Evolutionary conservation across 73 alveolate genomes (phyloP).

Genomic region (Durusdinium trenchii): DNA sequence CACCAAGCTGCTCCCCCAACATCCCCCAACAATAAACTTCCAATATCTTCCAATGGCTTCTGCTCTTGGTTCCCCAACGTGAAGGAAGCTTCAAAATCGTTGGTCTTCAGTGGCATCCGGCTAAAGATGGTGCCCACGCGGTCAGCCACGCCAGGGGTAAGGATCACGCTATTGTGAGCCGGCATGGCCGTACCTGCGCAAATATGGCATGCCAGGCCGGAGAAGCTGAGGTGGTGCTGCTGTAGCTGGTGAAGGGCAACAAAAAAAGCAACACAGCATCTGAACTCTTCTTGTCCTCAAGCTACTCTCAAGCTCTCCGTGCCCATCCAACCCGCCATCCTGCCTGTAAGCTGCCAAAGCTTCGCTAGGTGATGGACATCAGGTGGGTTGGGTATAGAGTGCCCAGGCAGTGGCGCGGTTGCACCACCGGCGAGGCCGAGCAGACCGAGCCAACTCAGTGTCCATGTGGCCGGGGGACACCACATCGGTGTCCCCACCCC

Average conservation of each 20-base stretch:
- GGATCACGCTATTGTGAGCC: conserved; percentile 57
- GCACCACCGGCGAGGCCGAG: background rate
- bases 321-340: no score
- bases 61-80: no score
- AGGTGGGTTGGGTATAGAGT: conserved; percentile 73
- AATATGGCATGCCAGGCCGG: no score
- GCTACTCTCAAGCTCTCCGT: no score
- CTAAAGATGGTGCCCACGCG: conserved; percentile 83
- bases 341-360: conserved; percentile 75
- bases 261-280: no score
- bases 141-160: conserved; percentile 85
- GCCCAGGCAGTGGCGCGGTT: conserved; percentile 64
- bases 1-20: no score
- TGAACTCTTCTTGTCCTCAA: no score
- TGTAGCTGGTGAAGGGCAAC: no score
- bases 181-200: conserved; percentile 91
- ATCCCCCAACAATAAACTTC: no score
- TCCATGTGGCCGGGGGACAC: background rate
- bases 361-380: conserved; percentile 63
- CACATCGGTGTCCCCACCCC: conserved; percentile 85
- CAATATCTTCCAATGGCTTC: no score
- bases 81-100: conserved; percentile 63
- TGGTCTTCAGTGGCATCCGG: conserved; percentile 49
- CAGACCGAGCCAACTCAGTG: background rate
- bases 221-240: no score